phyloP scores from a whole-genome alignment of 345 rosid genomes.

The Dipteronia sinensis region DNA sequence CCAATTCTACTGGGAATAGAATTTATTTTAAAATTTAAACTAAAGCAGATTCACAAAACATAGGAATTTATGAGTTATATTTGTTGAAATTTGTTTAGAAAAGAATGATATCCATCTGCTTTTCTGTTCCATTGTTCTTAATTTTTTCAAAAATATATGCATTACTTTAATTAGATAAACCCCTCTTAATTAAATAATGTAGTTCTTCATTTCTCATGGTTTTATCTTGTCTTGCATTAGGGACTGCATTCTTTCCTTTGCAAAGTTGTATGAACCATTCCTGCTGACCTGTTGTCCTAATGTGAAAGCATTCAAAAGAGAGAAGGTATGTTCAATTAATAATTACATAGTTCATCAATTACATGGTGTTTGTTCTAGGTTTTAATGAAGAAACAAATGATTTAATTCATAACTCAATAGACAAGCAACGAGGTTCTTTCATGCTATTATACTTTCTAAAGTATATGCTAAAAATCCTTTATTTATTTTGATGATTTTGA shows the following conservation, averaged over 20 bases:
- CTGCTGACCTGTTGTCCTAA: constrained; percentile 81
- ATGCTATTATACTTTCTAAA: background rate
- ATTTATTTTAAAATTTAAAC: background rate
- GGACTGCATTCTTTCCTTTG: constrained; percentile 89
- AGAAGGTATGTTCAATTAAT: constrained; percentile 50
- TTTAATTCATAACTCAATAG: no score
- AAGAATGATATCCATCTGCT: background rate
- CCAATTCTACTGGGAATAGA: background rate
- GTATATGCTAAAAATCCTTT: background rate
- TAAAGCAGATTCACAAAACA: background rate
- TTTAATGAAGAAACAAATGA: no score
- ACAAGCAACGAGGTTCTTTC: background rate
- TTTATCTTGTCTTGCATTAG: constrained; percentile 37
- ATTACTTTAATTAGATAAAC: no score
- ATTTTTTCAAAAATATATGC: background rate
- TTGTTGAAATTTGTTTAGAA: background rate
- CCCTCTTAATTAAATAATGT: background rate
- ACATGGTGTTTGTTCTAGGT: no score
- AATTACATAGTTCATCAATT: background rate
- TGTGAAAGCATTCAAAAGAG: constrained; percentile 95
- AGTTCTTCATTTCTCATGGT: background rate
- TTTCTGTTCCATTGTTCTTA: background rate
- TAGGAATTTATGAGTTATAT: background rate
- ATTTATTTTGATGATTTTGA: background rate
- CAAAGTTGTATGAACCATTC: constrained; percentile 98